A percentile compares a stretch with the other conserved stretches of the same genome.
Conservation (phyloP, 2,329 filamentous ascomycete species). For the Ramularia endophylla region DNA sequence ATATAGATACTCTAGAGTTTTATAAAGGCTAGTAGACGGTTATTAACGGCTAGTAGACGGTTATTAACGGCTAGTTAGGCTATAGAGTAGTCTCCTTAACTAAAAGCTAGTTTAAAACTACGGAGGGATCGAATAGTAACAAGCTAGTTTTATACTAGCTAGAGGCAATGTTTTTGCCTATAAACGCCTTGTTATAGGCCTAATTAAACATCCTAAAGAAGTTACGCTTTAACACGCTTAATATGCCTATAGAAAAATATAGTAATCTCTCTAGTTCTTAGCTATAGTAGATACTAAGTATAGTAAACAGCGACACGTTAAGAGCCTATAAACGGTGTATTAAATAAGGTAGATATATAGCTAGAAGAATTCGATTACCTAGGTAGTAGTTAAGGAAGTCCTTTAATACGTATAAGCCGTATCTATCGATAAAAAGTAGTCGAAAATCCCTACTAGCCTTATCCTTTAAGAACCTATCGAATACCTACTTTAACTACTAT, state of each 20-base stretch:
- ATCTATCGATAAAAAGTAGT: background rate
- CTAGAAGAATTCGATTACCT: background rate
- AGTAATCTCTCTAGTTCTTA: background rate
- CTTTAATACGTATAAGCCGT: background rate
- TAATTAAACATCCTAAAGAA: background rate
- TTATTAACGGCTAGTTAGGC: too few species aligned
- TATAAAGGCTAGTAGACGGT: too few species aligned
- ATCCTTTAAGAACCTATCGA: too few species aligned
- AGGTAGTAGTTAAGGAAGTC: background rate
- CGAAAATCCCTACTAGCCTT: background rate
- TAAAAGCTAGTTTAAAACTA: too few species aligned
- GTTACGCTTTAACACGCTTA: background rate
- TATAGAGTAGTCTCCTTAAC: too few species aligned
- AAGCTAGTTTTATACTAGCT: too few species aligned
- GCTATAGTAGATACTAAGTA: background rate
- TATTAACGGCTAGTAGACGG: too few species aligned
- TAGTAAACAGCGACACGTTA: background rate
- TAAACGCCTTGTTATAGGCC: too few species aligned
- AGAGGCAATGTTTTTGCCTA: too few species aligned
- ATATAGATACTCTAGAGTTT: too few species aligned
- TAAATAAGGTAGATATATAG: background rate
- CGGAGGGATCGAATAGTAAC: too few species aligned
- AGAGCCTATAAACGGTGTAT: background rate
- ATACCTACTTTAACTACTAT: too few species aligned
- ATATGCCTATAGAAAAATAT: background rate